These are phyloP conservation scores for thale cress (Arabidopsis thaliana) DNA, from an alignment of 345 rosid genomes.

Conservation along the genomic window TAIR10.1 NC_003075.7:855501-856000, in stretches of 20 bases:
- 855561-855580: slow-evolving; percentile 72
- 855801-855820: slow-evolving; percentile 45
- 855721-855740: slow-evolving; percentile 66
- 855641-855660: slow-evolving; percentile 54
- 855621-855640: slow-evolving; percentile 51
- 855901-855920: slow-evolving; percentile 56
- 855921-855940: slow-evolving; percentile 76
- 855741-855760: slow-evolving; percentile 64
- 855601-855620: slow-evolving; percentile 62
- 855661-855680: slow-evolving; percentile 90
- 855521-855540: slow-evolving; percentile 71
- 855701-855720: slow-evolving; percentile 69
- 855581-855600: slow-evolving; percentile 82
- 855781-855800: slow-evolving; percentile 39
- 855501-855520: slow-evolving; percentile 82
- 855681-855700: slow-evolving; percentile 92
- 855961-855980: slow-evolving; percentile 58
- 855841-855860: slow-evolving; percentile 50
- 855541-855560: slow-evolving; percentile 75
- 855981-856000: slow-evolving; percentile 52
- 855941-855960: slow-evolving; percentile 72
- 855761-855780: slow-evolving; percentile 45
- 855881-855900: slow-evolving; percentile 51
- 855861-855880: slow-evolving; percentile 42
- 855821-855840: slow-evolving; percentile 58